A percentile compares a stretch with the other conserved stretches of the same genome.
Evolutionary conservation across 768 basidiomycete genomes (phyloP).

Genomic region (Trametes villosa): DNA sequence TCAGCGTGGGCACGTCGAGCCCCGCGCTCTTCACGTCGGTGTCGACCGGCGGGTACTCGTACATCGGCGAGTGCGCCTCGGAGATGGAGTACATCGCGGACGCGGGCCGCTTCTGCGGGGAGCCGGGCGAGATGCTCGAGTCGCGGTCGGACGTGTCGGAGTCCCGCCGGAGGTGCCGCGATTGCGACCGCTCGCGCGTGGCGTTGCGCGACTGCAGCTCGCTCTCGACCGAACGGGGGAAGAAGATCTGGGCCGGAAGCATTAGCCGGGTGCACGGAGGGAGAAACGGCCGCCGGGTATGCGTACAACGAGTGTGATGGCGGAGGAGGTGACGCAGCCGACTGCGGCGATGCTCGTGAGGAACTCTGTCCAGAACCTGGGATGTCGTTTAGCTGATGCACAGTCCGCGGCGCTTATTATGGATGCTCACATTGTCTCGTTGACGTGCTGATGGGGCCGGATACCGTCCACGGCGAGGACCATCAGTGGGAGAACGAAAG

Average conservation of each 20-base stretch:
- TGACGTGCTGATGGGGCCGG: conserved; percentile 62
- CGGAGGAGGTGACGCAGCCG: conserved; percentile 70
- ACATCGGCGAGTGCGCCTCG: conserved; percentile 4
- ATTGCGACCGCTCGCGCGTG: conserved; percentile 22
- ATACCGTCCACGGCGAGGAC: conserved; percentile 74
- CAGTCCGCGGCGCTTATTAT: too few relatives aligned
- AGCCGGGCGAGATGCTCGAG: conserved; percentile 7
- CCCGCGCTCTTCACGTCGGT: conserved; percentile 4
- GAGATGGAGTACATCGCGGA: conserved; percentile 8
- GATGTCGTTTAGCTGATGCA: not conserved
- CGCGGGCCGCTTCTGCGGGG: conserved; percentile 10
- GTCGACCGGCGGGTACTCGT: conserved; percentile 7
- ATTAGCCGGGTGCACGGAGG: conserved; percentile 3
- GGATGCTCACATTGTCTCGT: conserved; percentile 59
- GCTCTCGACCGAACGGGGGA: conserved; percentile 63
- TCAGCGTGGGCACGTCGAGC: not conserved
- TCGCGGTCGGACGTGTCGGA: conserved; percentile 19
- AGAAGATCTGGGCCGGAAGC: conserved; percentile 66
- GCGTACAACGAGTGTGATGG: conserved; percentile 71
- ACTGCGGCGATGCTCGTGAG: conserved; percentile 60
- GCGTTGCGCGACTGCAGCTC: conserved; percentile 31
- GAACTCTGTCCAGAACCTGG: conserved; percentile 52
- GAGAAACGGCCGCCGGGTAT: too few relatives aligned
- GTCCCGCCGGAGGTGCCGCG: conserved; percentile 17
- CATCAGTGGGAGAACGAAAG: conserved; percentile 68